Evolutionary conservation across 2,329 filamentous ascomycete genomes (phyloP).

Genomic region (Pseudomassariella vexata): DNA sequence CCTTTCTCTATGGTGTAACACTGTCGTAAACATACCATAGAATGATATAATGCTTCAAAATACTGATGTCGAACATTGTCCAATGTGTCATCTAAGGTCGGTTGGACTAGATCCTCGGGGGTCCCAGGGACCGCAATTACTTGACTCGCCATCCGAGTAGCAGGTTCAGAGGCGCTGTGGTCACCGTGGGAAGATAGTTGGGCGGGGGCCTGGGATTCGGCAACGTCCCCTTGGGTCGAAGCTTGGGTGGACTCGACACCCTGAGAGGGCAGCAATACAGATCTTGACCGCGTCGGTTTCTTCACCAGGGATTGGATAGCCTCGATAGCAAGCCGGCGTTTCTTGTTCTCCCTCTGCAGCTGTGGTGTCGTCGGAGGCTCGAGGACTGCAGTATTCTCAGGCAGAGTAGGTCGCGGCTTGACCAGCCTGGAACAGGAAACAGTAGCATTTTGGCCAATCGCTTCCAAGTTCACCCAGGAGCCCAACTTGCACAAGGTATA

Average conservation of each 20-base stretch:
- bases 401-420: constrained; percentile 22
- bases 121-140: constrained; percentile 10
- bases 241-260: constrained; percentile 8
- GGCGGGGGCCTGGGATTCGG: constrained; percentile 7
- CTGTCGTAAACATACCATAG: constrained; percentile 51
- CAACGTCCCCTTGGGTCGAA: constrained; percentile 9
- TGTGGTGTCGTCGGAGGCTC: constrained; percentile 35
- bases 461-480: constrained; percentile 56
- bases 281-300: constrained; percentile 40
- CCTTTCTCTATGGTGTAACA: too few relatives aligned
- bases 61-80: constrained; percentile 54
- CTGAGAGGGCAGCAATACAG: constrained; percentile 26
- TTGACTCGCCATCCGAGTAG: too few relatives aligned
- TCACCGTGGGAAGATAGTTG: too few relatives aligned
- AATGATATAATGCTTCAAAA: constrained; percentile 56
- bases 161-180: too few relatives aligned
- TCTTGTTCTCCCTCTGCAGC: constrained; percentile 44
- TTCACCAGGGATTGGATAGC: constrained; percentile 57
- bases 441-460: constrained; percentile 45
- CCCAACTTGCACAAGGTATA: constrained; percentile 67
- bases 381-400: constrained; percentile 11
- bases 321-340: constrained; percentile 55
- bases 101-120: too few relatives aligned
- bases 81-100: constrained; percentile 47
- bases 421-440: constrained; percentile 31